These are phyloP conservation scores for Paraleonurus japonicus DNA, from an alignment of 257 asterid genomes.

Conservation along the genomic window DNA sequence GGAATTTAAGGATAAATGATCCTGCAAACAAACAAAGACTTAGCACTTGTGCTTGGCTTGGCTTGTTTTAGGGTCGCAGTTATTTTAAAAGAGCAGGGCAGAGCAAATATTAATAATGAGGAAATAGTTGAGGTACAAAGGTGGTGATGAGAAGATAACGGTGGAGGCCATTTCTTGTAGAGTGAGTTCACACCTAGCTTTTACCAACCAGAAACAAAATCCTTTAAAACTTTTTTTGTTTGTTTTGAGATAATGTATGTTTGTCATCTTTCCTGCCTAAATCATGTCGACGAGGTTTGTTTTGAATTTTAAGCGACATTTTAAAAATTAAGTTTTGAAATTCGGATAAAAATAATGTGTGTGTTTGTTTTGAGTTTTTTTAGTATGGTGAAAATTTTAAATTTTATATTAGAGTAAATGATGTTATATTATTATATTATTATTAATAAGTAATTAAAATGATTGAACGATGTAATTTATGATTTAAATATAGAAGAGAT, in stretches of 20 bases:
- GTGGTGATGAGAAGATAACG: slow-evolving; percentile 23
- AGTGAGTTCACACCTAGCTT: slow-evolving; percentile 32
- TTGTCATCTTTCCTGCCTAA: neutral
- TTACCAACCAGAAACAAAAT: slow-evolving; percentile 26
- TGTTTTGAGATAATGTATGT: neutral
- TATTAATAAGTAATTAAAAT: too few relatives aligned
- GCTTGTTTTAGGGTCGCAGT: neutral
- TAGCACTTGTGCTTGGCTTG: neutral
- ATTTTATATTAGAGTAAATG: too few relatives aligned
- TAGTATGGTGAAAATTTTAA: too few relatives aligned
- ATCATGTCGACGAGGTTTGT: too few relatives aligned
- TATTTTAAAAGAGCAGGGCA: neutral
- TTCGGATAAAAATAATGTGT: too few relatives aligned
- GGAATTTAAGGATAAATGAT: neutral
- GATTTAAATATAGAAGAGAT: too few relatives aligned
- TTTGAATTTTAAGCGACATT: too few relatives aligned
- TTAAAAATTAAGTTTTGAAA: too few relatives aligned
- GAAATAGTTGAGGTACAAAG: slow-evolving; percentile 16
- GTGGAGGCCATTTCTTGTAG: neutral
- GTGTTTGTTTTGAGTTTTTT: too few relatives aligned
- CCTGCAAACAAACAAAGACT: neutral
- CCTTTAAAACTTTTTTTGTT: neutral
- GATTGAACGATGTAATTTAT: too few relatives aligned
- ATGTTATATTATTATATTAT: too few relatives aligned
- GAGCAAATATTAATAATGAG: neutral